phyloP scores from a whole-genome alignment of 2,329 filamentous ascomycete species.

The Penicillium sclerotiorum region DNA sequence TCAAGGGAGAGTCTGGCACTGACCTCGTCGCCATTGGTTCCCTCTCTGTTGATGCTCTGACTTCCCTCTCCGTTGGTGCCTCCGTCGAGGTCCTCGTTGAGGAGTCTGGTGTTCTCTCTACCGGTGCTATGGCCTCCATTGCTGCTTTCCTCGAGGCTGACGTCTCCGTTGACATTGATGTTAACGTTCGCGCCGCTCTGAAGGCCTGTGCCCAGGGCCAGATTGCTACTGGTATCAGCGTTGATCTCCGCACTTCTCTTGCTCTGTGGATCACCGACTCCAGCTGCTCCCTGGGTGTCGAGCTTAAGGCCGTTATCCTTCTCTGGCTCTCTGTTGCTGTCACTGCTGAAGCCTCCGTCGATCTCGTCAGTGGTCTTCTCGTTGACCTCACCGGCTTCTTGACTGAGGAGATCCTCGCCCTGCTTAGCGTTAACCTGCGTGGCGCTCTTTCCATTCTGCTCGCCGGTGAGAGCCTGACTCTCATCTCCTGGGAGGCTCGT shows the following conservation, averaged over 20 bases:
- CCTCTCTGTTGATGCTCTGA: slow-evolving; percentile 31
- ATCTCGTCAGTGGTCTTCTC: slow-evolving; percentile 30
- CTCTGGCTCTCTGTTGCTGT: slow-evolving; percentile 40
- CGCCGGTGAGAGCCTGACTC: slow-evolving; percentile 36
- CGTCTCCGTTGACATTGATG: slow-evolving; percentile 29
- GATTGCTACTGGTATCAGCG: slow-evolving; percentile 29
- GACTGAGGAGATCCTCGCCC: slow-evolving; percentile 28
- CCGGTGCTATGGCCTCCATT: slow-evolving; percentile 33
- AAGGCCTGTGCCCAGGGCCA: slow-evolving; percentile 32
- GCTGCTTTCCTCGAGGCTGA: slow-evolving; percentile 37
- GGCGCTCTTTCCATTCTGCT: slow-evolving; percentile 35
- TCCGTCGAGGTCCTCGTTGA: slow-evolving; percentile 34
- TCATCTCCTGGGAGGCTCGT: slow-evolving; percentile 35
- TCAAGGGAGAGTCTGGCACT: slow-evolving; percentile 30
- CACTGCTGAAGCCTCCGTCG: slow-evolving; percentile 30
- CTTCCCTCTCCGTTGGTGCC: slow-evolving; percentile 37
- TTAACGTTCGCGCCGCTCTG: slow-evolving; percentile 32
- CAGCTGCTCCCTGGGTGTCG: slow-evolving; percentile 36
- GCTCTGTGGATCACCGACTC: slow-evolving; percentile 36
- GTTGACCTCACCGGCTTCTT: slow-evolving; percentile 35
- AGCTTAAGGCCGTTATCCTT: slow-evolving; percentile 40
- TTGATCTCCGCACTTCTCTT: slow-evolving; percentile 34
- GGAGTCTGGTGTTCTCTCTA: slow-evolving; percentile 31
- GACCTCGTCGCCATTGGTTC: slow-evolving; percentile 33
- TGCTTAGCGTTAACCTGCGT: slow-evolving; percentile 35